These are phyloP conservation scores for Haplosporangium sp. DNA, from an alignment of 371 early-diverging fungal genomes.

Conservation along the genomic window DNA sequence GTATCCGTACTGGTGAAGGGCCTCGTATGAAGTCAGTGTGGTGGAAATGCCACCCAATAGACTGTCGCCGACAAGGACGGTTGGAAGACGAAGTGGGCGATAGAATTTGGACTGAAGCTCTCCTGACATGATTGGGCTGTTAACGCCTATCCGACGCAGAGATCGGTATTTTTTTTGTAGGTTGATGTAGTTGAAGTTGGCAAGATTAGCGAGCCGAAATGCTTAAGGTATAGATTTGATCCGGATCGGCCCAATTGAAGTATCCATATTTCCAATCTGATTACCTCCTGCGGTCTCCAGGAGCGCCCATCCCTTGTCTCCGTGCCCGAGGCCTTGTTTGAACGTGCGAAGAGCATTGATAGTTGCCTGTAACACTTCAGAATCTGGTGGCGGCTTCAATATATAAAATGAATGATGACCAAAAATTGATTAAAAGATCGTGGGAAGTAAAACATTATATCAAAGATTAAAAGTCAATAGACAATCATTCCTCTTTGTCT, in stretches of 20 bases:
- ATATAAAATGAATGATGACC: neutral
- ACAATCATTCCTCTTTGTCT: neutral
- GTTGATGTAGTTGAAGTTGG: neutral
- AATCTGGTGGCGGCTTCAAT: conserved; percentile 42
- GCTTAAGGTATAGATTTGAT: too few relatives aligned
- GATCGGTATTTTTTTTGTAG: too few relatives aligned
- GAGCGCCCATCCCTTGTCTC: conserved; percentile 61
- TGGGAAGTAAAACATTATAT: neutral
- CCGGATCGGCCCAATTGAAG: conserved; percentile 10
- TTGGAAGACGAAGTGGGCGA: conserved; percentile 77
- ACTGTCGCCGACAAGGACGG: conserved; percentile 80
- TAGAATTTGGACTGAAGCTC: conserved; percentile 78
- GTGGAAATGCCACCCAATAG: conserved; percentile 86
- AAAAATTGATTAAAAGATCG: neutral
- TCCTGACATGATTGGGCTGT: conserved; percentile 85
- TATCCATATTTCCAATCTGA: too few relatives aligned
- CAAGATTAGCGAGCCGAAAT: neutral
- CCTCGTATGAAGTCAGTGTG: conserved; percentile 80
- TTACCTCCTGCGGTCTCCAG: conserved; percentile 79
- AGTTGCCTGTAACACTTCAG: conserved; percentile 59
- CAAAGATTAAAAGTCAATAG: neutral
- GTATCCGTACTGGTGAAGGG: conserved; percentile 77
- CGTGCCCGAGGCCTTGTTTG: conserved; percentile 46
- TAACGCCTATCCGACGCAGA: conserved; percentile 62
- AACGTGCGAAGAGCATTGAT: conserved; percentile 55